These are phyloP conservation scores for Erythrobasidium hasegawianum DNA, from an alignment of 1,284 basidiomycete species.

Conservation along the genomic window DNA sequence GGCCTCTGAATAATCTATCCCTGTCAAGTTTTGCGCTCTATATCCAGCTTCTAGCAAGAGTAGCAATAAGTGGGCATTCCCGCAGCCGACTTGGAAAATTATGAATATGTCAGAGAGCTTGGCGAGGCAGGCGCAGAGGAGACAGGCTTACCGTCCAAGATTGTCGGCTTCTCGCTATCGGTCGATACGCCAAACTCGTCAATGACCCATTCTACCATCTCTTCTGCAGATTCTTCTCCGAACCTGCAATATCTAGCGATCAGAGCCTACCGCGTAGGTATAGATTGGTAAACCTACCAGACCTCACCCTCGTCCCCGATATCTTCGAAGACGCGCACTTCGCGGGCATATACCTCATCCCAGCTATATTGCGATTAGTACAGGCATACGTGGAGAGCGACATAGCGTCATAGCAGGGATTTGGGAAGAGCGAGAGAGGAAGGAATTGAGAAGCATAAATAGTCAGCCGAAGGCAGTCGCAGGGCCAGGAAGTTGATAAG, in stretches of 20 bases:
- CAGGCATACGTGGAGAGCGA: constrained; percentile 2
- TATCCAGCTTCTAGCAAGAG: constrained; percentile 67
- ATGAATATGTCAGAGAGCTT: neutral
- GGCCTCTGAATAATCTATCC: constrained; percentile 75
- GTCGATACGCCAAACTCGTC: constrained; percentile 39
- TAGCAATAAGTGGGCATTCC: constrained; percentile 79
- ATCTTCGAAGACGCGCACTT: constrained; percentile 71
- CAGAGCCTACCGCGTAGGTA: too few relatives aligned
- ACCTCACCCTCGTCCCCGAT: constrained; percentile 83
- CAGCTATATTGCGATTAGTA: constrained; percentile 8
- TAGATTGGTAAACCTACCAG: constrained; percentile 57
- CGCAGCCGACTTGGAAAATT: constrained; percentile 61
- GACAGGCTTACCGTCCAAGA: constrained; percentile 42
- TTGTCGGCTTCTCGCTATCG: constrained; percentile 32
- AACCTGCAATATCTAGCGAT: constrained; percentile 60
- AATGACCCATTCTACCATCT: constrained; percentile 59
- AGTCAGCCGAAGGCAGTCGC: neutral
- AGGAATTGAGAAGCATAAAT: neutral
- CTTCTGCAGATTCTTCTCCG: constrained; percentile 70
- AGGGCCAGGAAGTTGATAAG: neutral
- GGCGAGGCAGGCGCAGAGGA: neutral
- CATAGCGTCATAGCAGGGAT: neutral
- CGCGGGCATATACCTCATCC: constrained; percentile 47
- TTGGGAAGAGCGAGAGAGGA: neutral
- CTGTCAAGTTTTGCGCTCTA: constrained; percentile 57